Conservation (phyloP, 2,329 filamentous ascomycete species). For the Fusarium udum region DNA sequence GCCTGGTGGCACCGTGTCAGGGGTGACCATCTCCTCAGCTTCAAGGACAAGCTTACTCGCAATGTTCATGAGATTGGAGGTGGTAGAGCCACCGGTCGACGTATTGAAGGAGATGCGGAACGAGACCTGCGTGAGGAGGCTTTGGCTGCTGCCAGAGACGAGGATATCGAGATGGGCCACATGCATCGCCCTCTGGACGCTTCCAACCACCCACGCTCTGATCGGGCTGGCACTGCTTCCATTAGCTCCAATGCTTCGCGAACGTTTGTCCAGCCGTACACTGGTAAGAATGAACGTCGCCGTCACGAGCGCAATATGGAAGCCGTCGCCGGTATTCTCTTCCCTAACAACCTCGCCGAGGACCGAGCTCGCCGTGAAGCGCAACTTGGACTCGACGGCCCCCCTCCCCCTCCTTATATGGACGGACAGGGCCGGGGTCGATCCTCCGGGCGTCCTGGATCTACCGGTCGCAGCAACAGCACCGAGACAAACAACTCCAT, state of each 20-base stretch:
- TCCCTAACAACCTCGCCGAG: slow-evolving; percentile 53
- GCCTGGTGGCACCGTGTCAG: slow-evolving; percentile 71
- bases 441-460: slow-evolving; percentile 41
- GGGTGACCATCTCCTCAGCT: slow-evolving; percentile 54
- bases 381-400: slow-evolving; percentile 56
- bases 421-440: slow-evolving; percentile 40
- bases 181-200: slow-evolving; percentile 35
- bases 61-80: slow-evolving; percentile 67
- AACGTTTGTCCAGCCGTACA: slow-evolving; percentile 44
- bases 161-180: slow-evolving; percentile 53
- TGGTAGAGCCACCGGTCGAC: slow-evolving; percentile 54
- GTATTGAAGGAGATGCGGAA: slow-evolving; percentile 54
- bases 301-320: slow-evolving; percentile 57
- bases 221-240: slow-evolving; percentile 44
- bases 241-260: slow-evolving; percentile 32
- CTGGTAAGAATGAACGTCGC: slow-evolving; percentile 56
- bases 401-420: slow-evolving; percentile 53
- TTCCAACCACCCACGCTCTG: slow-evolving; percentile 44
- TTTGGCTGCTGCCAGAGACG: slow-evolving; percentile 41
- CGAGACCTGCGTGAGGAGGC: slow-evolving; percentile 47
- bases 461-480: slow-evolving; percentile 56
- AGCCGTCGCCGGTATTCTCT: slow-evolving; percentile 57
- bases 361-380: slow-evolving; percentile 49
- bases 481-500: slow-evolving; percentile 58
- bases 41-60: slow-evolving; percentile 63